Evolutionary conservation across 2,329 filamentous ascomycete species (phyloP), one percentile per base, ranked within the genome.

Genomic region (Ophiobolus disseminans): DNA sequence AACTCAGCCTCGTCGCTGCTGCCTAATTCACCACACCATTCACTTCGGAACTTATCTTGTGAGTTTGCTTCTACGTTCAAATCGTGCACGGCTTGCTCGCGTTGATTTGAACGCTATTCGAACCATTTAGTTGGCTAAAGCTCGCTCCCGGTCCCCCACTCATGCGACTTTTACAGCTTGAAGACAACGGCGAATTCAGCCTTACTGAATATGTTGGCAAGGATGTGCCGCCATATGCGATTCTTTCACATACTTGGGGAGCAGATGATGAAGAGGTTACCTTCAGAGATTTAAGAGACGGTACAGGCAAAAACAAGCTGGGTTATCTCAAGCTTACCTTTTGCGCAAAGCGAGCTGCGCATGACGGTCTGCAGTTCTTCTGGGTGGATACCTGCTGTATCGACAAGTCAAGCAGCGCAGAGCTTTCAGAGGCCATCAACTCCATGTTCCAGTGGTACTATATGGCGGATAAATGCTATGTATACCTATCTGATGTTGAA

Each of bases 161-260:
- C 23, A 26, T 26, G 23, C 23, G 23, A 26, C 23, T 26, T 26
- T 26, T 26, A 26, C 11, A 26, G 23, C 23, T 26, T 26, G 23
- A 26, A 26, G 7, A 26, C 23, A 26, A 26, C 11, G 11, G 23
- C 23, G 23, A 26, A 26, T 26, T 26, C 23, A 26, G 23, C 23
- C 23, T 26, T 26, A 11, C 23, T 11, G 23, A 26, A 26, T 26
- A 26, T 26, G 23, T 26, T 26, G 23, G 23, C 23, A 26, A 26
- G 23, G 23, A 26, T 26, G 23, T 26, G 23, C 23, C 23, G 23
- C 23, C 11, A 26, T 34, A 43, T 11, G 40, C 30, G 3, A 43
- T 43, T 17, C 30, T 43, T 17, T 43, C 40, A 4, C 40, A 43
- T 22, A 43, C 40, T 13, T 43, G 40, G 36, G 36, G 21, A 7